Conservation (phyloP, 306 rosid species). For the Cicer judaicum region DNA sequence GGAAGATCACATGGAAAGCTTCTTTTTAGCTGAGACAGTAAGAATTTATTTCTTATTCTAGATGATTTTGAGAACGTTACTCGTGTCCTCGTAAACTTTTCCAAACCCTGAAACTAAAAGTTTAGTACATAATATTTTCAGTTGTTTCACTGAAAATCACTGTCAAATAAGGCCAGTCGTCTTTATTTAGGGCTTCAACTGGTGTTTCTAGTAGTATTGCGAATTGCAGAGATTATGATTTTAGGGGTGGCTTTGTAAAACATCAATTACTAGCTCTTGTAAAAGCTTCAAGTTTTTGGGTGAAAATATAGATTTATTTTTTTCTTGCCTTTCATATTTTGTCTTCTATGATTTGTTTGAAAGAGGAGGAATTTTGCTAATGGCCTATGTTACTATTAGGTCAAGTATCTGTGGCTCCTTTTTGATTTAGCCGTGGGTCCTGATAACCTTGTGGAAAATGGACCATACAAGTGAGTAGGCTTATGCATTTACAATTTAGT, state of each 20-base stretch:
- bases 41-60: slow-evolving; percentile 39
- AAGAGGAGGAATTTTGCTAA: slow-evolving; percentile 35
- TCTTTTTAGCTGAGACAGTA: slow-evolving; percentile 95
- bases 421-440: slow-evolving; percentile 96
- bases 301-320: slow-evolving; percentile 15
- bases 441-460: slow-evolving; percentile 92
- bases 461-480: slow-evolving; percentile 89
- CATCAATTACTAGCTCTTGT: neutral
- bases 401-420: slow-evolving; percentile 97
- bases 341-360: slow-evolving; percentile 20
- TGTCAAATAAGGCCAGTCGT: slow-evolving; percentile 22
- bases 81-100: slow-evolving; percentile 16
- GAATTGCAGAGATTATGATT: slow-evolving; percentile 23
- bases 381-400: slow-evolving; percentile 55
- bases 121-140: slow-evolving; percentile 14
- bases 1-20: slow-evolving; percentile 99
- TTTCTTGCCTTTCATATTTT: slow-evolving; percentile 25
- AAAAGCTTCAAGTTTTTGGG: slow-evolving; percentile 26
- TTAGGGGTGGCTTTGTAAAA: slow-evolving; percentile 22
- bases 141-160: slow-evolving; percentile 39
- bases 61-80: slow-evolving; percentile 27
- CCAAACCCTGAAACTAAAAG: slow-evolving; percentile 1
- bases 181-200: slow-evolving; percentile 5
- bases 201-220: slow-evolving; percentile 23
- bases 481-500: slow-evolving; percentile 40